phyloP scores from a whole-genome alignment of 257 asterid species.

The Cordia subcordata region DNA sequence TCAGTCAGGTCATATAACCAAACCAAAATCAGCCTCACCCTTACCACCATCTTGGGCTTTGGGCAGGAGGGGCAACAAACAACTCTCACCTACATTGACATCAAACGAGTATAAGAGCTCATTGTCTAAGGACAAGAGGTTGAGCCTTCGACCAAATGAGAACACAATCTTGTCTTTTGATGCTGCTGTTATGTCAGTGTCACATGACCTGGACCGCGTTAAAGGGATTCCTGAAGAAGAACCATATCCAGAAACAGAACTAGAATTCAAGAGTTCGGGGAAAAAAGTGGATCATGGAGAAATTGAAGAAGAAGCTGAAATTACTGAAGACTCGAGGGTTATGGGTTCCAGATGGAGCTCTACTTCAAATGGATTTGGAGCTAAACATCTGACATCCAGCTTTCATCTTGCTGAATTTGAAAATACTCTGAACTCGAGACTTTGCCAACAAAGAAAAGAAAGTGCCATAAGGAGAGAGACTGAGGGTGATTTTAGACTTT shows the following conservation, averaged over 20 bases:
- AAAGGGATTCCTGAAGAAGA: constrained; percentile 23
- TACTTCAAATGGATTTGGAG: constrained; percentile 3
- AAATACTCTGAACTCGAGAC: neutral
- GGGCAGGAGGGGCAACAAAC: constrained; percentile 5
- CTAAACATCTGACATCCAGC: neutral
- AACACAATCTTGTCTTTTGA: constrained; percentile 23
- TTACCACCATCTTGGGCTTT: constrained; percentile 7
- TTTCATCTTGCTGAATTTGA: constrained; percentile 2
- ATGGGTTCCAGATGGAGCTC: constrained; percentile 15
- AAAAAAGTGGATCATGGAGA: constrained; percentile 1
- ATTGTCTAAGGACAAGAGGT: neutral
- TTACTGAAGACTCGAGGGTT: neutral
- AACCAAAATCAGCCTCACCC: constrained; percentile 21
- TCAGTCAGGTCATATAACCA: constrained; percentile 9
- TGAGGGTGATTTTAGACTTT: constrained; percentile 26
- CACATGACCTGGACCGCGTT: constrained; percentile 20
- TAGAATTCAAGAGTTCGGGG: neutral
- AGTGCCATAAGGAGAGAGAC: constrained; percentile 33
- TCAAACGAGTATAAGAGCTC: constrained; percentile 8
- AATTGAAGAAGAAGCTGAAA: constrained; percentile 22
- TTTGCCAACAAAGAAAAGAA: constrained; percentile 14
- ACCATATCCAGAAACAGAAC: constrained; percentile 8
- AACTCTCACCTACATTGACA: neutral
- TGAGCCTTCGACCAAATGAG: constrained; percentile 3
- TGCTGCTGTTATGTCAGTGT: constrained; percentile 24